Base-by-base conservation (phyloP, 2,329 filamentous ascomycete species). In the Colletotrichum trifolii region DNA sequence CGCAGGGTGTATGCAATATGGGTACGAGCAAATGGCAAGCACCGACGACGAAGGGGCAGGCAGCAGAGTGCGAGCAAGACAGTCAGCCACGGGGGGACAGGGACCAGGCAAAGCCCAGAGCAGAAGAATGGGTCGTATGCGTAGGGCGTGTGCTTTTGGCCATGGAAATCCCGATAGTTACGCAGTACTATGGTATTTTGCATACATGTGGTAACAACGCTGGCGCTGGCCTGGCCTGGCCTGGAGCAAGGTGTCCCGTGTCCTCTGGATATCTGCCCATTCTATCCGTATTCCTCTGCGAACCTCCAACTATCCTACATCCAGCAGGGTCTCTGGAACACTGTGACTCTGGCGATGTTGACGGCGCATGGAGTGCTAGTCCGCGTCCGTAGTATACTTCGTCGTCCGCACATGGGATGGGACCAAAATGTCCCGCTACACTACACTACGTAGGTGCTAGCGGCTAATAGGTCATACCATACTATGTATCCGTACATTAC, bases 351-450 rank as follows among this genome's bases (percentile, higher is more conserved):
- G 25, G 25, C 25, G 25, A 25, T 25, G 43, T 43, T 47, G 57
- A 42, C 25, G 25, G 13, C 25, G 25, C 25, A 17, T 50, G 45
- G 33, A 35, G 15, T 57, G 17, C 63, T 63, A 65, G 46, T 56
- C 63, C 58, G 6, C 42, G 53, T 56, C 36, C 47, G 63, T 48
- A 38, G 35, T 52, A 53, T 59, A 62, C 46, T 62, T 65, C 52
- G 63, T 65, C 52, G 58, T 46, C 45, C 52, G 46, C 62, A 62
- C 62, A 65, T 62, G 62, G 62, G 58, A 34, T 25, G 9, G 43
- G 54, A 40, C 35, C 15, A 33, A 25, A 9, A n/a, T 11, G 47
- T 13, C 40, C 13, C 53, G 58, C 34, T 45, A 35, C 34, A 40
- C 45, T 54, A 64, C 17, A 45, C 25, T 25, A 25, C 25, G 25